Conservation (phyloP, 495 filamentous ascomycete species). For the Neurospora pannonica region DNA sequence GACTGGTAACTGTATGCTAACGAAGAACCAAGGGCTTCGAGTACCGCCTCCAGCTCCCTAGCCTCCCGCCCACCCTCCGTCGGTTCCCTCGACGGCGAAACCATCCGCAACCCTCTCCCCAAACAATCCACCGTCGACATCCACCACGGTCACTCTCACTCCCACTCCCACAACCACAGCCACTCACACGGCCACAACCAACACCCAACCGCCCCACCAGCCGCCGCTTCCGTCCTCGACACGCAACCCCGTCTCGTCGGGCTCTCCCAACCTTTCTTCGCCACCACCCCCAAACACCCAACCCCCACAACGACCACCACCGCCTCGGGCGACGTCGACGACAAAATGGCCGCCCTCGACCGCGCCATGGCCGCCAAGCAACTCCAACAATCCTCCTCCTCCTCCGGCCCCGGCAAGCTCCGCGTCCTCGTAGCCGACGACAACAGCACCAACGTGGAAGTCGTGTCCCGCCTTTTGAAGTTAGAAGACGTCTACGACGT, state of each 20-base stretch:
- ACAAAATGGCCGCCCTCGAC: slow-evolving; percentile 34
- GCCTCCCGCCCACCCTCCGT: slow-evolving; percentile 69
- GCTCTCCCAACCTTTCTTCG: slow-evolving; percentile 78
- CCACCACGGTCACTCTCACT: slow-evolving; percentile 6
- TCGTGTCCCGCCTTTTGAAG: slow-evolving; percentile 56
- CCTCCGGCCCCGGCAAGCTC: slow-evolving; percentile 48
- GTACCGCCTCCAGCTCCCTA: slow-evolving; percentile 38
- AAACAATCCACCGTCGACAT: slow-evolving; percentile 19
- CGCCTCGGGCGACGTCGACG: slow-evolving; percentile 7
- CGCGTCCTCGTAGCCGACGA: slow-evolving; percentile 90
- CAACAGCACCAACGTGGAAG: slow-evolving; percentile 91
- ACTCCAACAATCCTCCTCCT: not conserved
- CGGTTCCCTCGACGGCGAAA: slow-evolving; percentile 61
- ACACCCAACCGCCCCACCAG: not conserved
- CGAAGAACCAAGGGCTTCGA: slow-evolving; percentile 31
- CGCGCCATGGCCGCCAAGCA: slow-evolving; percentile 43
- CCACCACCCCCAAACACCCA: slow-evolving; percentile 39
- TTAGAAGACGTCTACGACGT: slow-evolving; percentile 56
- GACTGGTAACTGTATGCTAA: slow-evolving; percentile 14
- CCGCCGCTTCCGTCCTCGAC: slow-evolving; percentile 23
- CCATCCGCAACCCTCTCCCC: slow-evolving; percentile 23
- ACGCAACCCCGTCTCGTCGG: slow-evolving; percentile 72
- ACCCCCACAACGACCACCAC: slow-evolving; percentile 12
- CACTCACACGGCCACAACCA: not conserved
- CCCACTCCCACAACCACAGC: not conserved